A percentile compares a stretch with the other conserved stretches of the same genome.
Conservation (phyloP, 352 stramenopile species). For the Phytophthora crassamura region DNA sequence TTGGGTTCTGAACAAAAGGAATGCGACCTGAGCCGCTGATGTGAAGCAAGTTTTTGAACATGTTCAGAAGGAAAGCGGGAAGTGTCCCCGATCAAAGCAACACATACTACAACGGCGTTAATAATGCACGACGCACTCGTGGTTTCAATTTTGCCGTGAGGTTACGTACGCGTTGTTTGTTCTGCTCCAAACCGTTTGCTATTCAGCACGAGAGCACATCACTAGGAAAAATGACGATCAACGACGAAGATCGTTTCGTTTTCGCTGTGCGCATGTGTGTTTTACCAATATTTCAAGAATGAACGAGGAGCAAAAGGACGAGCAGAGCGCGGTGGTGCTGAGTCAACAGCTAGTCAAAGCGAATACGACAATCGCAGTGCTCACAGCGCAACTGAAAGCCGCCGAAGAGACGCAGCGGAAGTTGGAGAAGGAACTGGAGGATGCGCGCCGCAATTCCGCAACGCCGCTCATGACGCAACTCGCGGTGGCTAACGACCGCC, state of each 20-base stretch:
- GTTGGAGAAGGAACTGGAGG: conserved; percentile 10
- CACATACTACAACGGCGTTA: too few relatives aligned
- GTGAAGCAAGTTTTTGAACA: too few relatives aligned
- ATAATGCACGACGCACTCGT: too few relatives aligned
- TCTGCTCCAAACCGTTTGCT: too few relatives aligned
- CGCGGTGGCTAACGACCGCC: conserved; percentile 5
- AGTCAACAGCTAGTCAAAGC: conserved; percentile 7
- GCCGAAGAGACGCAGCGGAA: conserved; percentile 7
- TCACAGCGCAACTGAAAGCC: conserved; percentile 14
- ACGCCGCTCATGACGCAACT: conserved; percentile 12
- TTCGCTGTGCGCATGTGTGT: conserved; percentile 16
- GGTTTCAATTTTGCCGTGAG: too few relatives aligned
- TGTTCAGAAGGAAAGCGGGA: too few relatives aligned
- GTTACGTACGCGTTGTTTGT: too few relatives aligned
- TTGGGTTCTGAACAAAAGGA: too few relatives aligned
- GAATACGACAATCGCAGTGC: conserved; percentile 15
- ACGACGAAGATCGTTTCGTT: not conserved
- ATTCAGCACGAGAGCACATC: too few relatives aligned
- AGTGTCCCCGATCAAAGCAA: too few relatives aligned
- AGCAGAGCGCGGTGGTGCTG: conserved; percentile 3
- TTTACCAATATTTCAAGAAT: conserved; percentile 6
- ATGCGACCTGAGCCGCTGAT: too few relatives aligned
- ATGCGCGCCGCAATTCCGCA: not conserved
- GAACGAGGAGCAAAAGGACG: conserved; percentile 5
- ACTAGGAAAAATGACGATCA: too few relatives aligned